Evolutionary conservation across 2,329 filamentous ascomycete genomes (phyloP).

Genomic region (Apiospora arundinis): DNA sequence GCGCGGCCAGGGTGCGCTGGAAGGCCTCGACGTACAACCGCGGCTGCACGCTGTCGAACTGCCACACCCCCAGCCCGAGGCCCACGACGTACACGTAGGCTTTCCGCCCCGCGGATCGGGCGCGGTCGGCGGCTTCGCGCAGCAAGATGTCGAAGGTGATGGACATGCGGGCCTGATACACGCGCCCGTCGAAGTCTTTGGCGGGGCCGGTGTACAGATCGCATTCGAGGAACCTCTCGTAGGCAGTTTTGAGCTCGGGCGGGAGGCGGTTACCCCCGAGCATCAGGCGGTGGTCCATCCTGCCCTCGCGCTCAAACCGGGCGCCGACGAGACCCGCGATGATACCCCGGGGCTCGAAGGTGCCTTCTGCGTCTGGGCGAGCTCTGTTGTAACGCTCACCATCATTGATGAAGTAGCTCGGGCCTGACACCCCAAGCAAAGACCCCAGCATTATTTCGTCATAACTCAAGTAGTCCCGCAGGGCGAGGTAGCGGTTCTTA

Average conservation of each 20-base stretch:
- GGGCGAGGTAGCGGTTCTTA: conserved; percentile 27
- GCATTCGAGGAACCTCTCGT: conserved; percentile 33
- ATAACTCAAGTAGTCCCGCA: conserved; percentile 40
- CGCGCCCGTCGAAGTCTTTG: conserved; percentile 29
- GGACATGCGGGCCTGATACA: conserved; percentile 38
- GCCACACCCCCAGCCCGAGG: conserved; percentile 41
- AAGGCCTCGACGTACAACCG: conserved; percentile 33
- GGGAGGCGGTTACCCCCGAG: conserved; percentile 27
- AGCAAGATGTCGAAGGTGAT: conserved; percentile 37
- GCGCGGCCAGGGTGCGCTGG: conserved; percentile 25
- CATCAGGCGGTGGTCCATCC: conserved; percentile 36
- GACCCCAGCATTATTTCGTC: conserved; percentile 44
- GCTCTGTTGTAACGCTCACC: conserved; percentile 35
- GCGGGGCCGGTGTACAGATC: background rate
- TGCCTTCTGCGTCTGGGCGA: conserved; percentile 19
- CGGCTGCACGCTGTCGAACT: conserved; percentile 26
- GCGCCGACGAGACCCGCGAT: conserved; percentile 42
- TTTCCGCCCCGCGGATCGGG: conserved; percentile 28
- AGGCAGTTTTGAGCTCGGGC: conserved; percentile 31
- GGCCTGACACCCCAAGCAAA: conserved; percentile 39
- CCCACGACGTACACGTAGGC: conserved; percentile 42
- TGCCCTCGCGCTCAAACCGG: conserved; percentile 38
- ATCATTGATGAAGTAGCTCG: conserved; percentile 41
- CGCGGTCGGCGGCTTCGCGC: conserved; percentile 38
- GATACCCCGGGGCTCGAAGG: conserved; percentile 37